These are phyloP conservation scores for Dalbergia oliveri DNA, from an alignment of 306 rosid genomes.

Conservation along the genomic window DNA sequence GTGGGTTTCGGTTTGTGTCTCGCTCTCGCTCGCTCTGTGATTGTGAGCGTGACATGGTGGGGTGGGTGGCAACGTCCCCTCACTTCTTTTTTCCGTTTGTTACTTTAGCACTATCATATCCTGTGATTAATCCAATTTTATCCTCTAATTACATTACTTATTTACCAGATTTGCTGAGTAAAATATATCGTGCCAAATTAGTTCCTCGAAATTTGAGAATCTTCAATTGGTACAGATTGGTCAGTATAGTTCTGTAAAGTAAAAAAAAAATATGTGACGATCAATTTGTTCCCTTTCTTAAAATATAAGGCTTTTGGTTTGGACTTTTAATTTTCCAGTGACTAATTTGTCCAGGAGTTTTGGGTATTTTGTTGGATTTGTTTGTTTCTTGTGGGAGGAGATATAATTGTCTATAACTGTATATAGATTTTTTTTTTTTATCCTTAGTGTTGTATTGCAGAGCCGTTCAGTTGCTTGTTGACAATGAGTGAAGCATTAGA, in stretches of 20 bases:
- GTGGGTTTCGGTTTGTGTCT: slow-evolving; percentile 43
- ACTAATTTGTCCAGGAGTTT: too few species aligned
- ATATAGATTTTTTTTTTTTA: not conserved
- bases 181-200: too few species aligned
- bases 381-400: not conserved
- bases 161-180: too few species aligned
- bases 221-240: too few species aligned
- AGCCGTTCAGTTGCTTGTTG: not conserved
- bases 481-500: not conserved
- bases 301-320: too few species aligned
- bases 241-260: too few species aligned
- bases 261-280: too few species aligned
- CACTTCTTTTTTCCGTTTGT: slow-evolving; percentile 11
- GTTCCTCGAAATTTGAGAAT: too few species aligned
- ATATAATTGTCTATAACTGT: not conserved
- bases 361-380: not conserved
- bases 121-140: not conserved
- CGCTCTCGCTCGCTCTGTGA: not conserved
- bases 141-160: not conserved
- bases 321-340: too few species aligned
- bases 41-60: not conserved
- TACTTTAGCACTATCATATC: slow-evolving; percentile 5
- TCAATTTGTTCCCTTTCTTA: too few species aligned
- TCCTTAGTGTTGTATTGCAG: too few species aligned
- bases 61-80: slow-evolving; percentile 9